Percentiles rank a stretch among this genome's conserved stretches.
Evolutionary conservation across 495 filamentous ascomycete species (phyloP).

Genomic region (Diplogelasinospora grovesii): DNA sequence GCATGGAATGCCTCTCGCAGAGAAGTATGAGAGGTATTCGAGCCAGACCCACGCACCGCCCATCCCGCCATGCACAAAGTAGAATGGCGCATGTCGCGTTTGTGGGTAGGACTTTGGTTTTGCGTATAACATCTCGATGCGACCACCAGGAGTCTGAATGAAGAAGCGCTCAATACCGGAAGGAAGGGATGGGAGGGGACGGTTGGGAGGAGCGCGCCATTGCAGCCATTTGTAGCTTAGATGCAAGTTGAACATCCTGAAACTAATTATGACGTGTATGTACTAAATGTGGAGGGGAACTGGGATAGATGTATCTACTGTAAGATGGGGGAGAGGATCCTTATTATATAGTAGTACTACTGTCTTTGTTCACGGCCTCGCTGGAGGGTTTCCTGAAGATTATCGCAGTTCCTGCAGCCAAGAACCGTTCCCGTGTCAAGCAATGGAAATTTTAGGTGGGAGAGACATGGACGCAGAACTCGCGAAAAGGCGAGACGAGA

Average conservation of each 20-base stretch:
- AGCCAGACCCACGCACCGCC: constrained; percentile 43
- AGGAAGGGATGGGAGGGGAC: constrained; percentile 22
- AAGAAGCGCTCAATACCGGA: constrained; percentile 22
- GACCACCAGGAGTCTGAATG: constrained; percentile 30
- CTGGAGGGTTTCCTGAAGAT: too few relatives aligned
- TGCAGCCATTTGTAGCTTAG: constrained; percentile 25
- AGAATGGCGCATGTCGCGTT: constrained; percentile 17
- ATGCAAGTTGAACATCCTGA: constrained; percentile 7
- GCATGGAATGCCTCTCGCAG: constrained; percentile 30
- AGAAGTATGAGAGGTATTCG: constrained; percentile 38
- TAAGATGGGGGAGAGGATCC: not conserved
- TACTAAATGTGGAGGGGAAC: not conserved
- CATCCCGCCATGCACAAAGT: constrained; percentile 44
- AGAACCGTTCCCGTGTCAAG: too few relatives aligned
- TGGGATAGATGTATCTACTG: too few relatives aligned
- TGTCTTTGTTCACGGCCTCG: too few relatives aligned
- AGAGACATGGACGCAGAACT: too few relatives aligned
- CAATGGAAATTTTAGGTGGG: not conserved
- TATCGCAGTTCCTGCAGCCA: too few relatives aligned
- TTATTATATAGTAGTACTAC: too few relatives aligned
- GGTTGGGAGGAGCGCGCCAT: constrained; percentile 14
- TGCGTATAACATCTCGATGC: constrained; percentile 35
- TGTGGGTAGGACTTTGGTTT: constrained; percentile 7
- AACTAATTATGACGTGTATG: not conserved
- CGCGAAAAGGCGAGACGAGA: too few relatives aligned